Base-by-base conservation (phyloP, 139 green algal genomes). In the Protoeuglena noctilucae region DNA sequence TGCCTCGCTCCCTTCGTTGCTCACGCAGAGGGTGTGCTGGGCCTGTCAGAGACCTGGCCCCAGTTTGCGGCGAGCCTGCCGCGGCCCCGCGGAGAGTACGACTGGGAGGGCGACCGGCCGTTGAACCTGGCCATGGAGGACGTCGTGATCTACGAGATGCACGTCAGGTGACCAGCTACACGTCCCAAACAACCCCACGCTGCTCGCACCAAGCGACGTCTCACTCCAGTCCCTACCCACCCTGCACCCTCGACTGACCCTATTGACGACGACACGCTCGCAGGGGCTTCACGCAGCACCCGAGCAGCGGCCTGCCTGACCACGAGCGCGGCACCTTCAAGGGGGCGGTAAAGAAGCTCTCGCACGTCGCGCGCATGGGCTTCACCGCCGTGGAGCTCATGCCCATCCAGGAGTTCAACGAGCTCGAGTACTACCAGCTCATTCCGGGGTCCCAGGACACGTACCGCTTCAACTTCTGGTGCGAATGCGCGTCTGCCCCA, bases 371-470 rank as follows among this genome's bases (percentile, higher is more conserved):
- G 47, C n/a, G 45, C 0, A 70, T 99, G 53, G 91, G 91, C 0
- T 66, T 98, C 17, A 99, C 87, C 51, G 75, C 79, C 4, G 74
- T 99, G n/a, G 91, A 99, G 78, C 78, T 99, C 54, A 64, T 97
- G 71, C 91, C 91, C 1, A 57, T 94, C 6, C 75, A 93, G 54
- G 89, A 96, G 68, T 98, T 94, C 70, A 95, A 99, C 63, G 92
- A 99, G 73, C 71, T 98, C 0, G 91, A 98, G 74, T 98, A 96
- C 66, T 89, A 94, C 57, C 50, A 22, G 25, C 58, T 53, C 43
- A 82, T 82, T 47, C 68, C 74, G 2, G 70, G 70, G 12, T 65
- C 49, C 5, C 41, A 71, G 23, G 51, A 64, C 25, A 40, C 49
- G 28, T 75, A 79, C 64, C 62, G 83, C 40, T 88, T 72, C 71